Percentiles rank a stretch among this genome's conserved stretches.
phyloP scores from a whole-genome alignment of 495 filamentous ascomycete species.

The Neohortaea acidophila region DNA sequence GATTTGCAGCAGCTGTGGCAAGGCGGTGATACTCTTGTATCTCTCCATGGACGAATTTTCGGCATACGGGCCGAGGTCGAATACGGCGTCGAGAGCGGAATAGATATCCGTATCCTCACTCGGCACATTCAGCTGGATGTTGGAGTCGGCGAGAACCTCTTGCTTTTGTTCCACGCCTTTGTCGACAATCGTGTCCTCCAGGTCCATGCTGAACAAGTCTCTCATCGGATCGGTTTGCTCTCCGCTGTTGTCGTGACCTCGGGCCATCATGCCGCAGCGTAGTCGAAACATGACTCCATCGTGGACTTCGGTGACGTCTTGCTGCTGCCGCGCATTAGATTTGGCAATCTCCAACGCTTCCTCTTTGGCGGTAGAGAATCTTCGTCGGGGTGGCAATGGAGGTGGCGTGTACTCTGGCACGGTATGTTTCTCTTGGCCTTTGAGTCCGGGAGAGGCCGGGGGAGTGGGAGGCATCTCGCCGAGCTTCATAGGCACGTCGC shows the following conservation, averaged over 20 bases:
- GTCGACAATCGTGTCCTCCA: slow-evolving; percentile 5
- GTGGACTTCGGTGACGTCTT: slow-evolving; percentile 93
- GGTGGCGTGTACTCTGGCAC: slow-evolving; percentile 3
- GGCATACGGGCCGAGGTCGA: slow-evolving; percentile 11
- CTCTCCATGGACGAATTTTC: slow-evolving; percentile 37
- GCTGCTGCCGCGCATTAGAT: slow-evolving; percentile 42
- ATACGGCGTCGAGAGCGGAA: slow-evolving; percentile 49
- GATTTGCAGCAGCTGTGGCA: slow-evolving; percentile 78
- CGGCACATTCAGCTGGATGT: slow-evolving; percentile 15
- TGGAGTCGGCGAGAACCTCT: slow-evolving; percentile 1
- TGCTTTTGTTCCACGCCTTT: slow-evolving; percentile 4
- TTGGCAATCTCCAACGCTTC: slow-evolving; percentile 7
- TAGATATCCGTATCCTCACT: slow-evolving; percentile 42
- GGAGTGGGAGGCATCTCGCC: slow-evolving; percentile 9
- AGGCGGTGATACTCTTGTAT: slow-evolving; percentile 56
- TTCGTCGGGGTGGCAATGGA: slow-evolving; percentile 10
- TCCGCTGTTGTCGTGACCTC: slow-evolving; percentile 41
- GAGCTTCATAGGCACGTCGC: slow-evolving; percentile 1
- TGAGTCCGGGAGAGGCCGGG: not conserved
- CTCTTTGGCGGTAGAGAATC: slow-evolving; percentile 2
- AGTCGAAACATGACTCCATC: slow-evolving; percentile 79
- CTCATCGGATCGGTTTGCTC: slow-evolving; percentile 71
- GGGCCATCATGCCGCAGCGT: slow-evolving; percentile 68
- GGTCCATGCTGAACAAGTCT: slow-evolving; percentile 27
- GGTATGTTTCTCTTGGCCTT: not conserved